Base-by-base conservation (phyloP, 768 basidiomycete species). In the Podaxis sp. region DNA sequence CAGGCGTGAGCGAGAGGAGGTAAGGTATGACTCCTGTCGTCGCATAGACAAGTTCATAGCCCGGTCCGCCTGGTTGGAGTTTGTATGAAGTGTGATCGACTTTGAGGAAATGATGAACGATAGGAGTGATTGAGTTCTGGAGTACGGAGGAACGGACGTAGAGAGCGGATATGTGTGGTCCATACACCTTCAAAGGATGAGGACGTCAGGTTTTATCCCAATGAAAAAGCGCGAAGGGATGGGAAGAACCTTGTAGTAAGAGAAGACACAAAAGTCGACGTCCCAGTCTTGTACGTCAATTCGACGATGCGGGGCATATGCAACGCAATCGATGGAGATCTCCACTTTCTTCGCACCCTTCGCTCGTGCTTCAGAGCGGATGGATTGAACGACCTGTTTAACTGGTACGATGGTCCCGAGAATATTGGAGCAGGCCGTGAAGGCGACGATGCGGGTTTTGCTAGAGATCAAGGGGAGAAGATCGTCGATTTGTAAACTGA, bases 261-360 rank as follows among this genome's bases (percentile, higher is more conserved):
- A 85, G 71, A 91, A 87, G 56, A 85, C 84, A 53, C 81, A 83
- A 69, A 85, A 92, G 66, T 94, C 89, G 39, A 91, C 79, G 58
- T 91, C 90, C 92, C 90, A 93, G 53, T 81, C 85, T 63, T 80
- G 82, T 15, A 91, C 90, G 66, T 93, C 86, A 33, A 93, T 84
- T 60, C 76, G 73, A 13, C 89, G 78, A 69, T 93, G 90, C 0
- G 90, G 90, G 3, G 89, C 88, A 66, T 88, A 92, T 2, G 90
- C 90, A 2, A 93, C 92, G 64, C 90, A 91, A 68, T 93, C 92
- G 2, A 92, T 79, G 0, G 81, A 83, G 13, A 92, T 77, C 71
- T 93, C 86, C 30, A 91, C 74, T 70, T 89, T 87, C 62, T 71
- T 71, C 11, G 82, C 80, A 26, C 89, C 87, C 57, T 81, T 75